These are phyloP conservation scores for Pythium brassicae DNA, from an alignment of 352 stramenopile species.

Conservation along the genomic window DNA sequence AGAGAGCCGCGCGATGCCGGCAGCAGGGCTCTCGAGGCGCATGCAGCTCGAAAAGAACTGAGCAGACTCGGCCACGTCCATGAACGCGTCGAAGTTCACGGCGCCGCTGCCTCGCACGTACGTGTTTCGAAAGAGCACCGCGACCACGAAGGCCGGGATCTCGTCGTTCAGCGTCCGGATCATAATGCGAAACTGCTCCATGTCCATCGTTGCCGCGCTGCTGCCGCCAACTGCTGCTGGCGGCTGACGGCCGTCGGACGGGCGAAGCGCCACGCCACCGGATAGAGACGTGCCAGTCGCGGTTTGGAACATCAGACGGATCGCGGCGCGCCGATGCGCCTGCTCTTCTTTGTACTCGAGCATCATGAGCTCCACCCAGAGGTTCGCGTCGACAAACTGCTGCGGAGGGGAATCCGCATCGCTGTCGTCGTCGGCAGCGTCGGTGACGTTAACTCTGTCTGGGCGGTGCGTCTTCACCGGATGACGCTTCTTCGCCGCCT, in stretches of 20 bases:
- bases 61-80: conserved; percentile 70
- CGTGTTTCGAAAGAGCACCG: conserved; percentile 56
- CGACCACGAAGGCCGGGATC: conserved; percentile 55
- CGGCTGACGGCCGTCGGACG: background rate
- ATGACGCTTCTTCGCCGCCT: conserved; percentile 2
- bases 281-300: conserved; percentile 23
- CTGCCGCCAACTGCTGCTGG: background rate
- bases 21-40: conserved; percentile 58
- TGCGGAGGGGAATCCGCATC: conserved; percentile 8
- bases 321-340: conserved; percentile 81
- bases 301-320: conserved; percentile 92
- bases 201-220: conserved; percentile 71
- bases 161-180: conserved; percentile 78
- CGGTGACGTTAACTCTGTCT: background rate
- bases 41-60: conserved; percentile 90
- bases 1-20: conserved; percentile 33
- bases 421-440: conserved; percentile 6
- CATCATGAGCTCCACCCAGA: conserved; percentile 87
- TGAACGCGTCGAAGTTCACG: conserved; percentile 88
- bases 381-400: conserved; percentile 70
- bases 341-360: conserved; percentile 92
- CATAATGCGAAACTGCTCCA: conserved; percentile 89
- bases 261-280: background rate
- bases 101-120: conserved; percentile 63
- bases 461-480: background rate